These are phyloP conservation scores for Podospora australis DNA, from an alignment of 495 filamentous ascomycete species.

Conservation along the genomic window DNA sequence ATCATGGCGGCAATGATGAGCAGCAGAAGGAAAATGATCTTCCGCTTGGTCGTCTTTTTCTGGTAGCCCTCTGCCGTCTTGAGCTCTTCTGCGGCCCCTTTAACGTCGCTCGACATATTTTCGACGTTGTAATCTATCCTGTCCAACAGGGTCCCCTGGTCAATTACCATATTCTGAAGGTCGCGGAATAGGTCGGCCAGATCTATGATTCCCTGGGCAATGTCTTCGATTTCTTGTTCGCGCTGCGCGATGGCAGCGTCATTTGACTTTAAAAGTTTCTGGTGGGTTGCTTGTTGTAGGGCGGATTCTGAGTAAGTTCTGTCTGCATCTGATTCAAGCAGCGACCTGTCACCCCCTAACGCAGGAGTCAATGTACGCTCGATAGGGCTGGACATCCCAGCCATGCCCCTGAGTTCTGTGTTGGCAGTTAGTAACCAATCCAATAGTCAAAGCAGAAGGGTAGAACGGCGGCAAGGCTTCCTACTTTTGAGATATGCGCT, in stretches of 20 bases:
- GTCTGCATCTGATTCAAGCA: slow-evolving; percentile 86
- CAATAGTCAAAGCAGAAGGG: not conserved
- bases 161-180: slow-evolving; percentile 92
- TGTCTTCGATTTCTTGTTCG: slow-evolving; percentile 95
- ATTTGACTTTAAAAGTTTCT: slow-evolving; percentile 65
- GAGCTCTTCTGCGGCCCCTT: slow-evolving; percentile 86
- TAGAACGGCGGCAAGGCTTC: too few species aligned
- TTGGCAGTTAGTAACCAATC: slow-evolving; percentile 1
- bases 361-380: slow-evolving; percentile 58
- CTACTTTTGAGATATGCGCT: slow-evolving; percentile 91
- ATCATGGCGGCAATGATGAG: slow-evolving; percentile 79
- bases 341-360: slow-evolving; percentile 55
- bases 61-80: slow-evolving; percentile 82
- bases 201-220: slow-evolving; percentile 96
- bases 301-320: slow-evolving; percentile 86
- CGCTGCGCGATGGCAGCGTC: slow-evolving; percentile 84
- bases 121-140: slow-evolving; percentile 98
- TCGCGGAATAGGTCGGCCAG: slow-evolving; percentile 94
- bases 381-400: slow-evolving; percentile 35
- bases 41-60: slow-evolving; percentile 79
- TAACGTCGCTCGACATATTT: slow-evolving; percentile 81
- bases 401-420: slow-evolving; percentile 76
- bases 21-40: slow-evolving; percentile 79
- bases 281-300: slow-evolving; percentile 60
- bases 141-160: slow-evolving; percentile 96